phyloP scores from a whole-genome alignment of 495 filamentous ascomycete species.

The Halenospora varia region DNA sequence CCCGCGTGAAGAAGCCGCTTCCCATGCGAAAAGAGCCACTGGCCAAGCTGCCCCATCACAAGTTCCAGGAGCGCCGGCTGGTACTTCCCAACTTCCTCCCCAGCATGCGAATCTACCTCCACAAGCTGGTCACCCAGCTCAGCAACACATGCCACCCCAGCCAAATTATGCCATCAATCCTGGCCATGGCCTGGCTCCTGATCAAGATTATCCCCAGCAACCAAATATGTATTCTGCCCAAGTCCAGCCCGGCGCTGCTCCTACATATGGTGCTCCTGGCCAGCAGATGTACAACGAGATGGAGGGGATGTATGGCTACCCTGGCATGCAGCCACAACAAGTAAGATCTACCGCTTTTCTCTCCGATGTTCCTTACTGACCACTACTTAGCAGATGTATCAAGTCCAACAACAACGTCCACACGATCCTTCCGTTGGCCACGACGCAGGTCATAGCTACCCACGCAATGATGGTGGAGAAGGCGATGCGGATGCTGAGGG shows the following conservation, averaged over 20 bases:
- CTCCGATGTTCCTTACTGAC: not conserved
- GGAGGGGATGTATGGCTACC: constrained; percentile 82
- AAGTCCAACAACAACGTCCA: constrained; percentile 46
- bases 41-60: constrained; percentile 48
- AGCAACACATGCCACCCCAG: constrained; percentile 46
- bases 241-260: constrained; percentile 65
- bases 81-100: constrained; percentile 56
- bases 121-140: constrained; percentile 46
- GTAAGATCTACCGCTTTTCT: constrained; percentile 44
- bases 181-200: constrained; percentile 58
- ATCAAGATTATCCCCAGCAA: constrained; percentile 75
- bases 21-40: constrained; percentile 67
- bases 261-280: constrained; percentile 68
- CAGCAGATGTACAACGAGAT: constrained; percentile 75
- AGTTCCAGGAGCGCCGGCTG: constrained; percentile 43
- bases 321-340: constrained; percentile 79
- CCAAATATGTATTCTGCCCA: constrained; percentile 74
- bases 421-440: constrained; percentile 35
- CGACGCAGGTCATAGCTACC: constrained; percentile 37
- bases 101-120: constrained; percentile 52
- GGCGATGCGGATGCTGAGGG: constrained; percentile 56
- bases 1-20: constrained; percentile 84
- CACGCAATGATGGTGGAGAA: constrained; percentile 42
- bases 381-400: constrained; percentile 47
- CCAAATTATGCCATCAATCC: constrained; percentile 57